A percentile compares a stretch with the other conserved stretches of the same genome.
phyloP scores from a whole-genome alignment of 371 early-diverging fungal genomes.

The Syncephalastrum monosporum region DNA sequence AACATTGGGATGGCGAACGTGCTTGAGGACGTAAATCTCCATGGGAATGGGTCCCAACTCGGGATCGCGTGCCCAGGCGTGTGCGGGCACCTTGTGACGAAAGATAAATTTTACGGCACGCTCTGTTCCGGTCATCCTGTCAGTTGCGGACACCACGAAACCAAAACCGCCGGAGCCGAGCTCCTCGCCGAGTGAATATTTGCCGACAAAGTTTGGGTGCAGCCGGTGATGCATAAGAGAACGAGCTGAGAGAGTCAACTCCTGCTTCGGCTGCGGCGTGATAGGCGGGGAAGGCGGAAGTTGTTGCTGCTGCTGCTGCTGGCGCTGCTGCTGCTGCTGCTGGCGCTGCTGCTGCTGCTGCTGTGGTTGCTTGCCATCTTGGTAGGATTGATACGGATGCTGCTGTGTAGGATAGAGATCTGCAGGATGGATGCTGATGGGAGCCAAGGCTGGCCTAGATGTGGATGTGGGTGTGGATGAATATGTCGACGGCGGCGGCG shows the following conservation, averaged over 20 bases:
- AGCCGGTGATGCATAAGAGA: slow-evolving; percentile 47
- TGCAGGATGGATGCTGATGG: slow-evolving; percentile 19
- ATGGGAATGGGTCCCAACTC: slow-evolving; percentile 68
- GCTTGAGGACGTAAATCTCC: slow-evolving; percentile 73
- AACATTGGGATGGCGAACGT: slow-evolving; percentile 68
- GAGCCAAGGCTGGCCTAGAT: slow-evolving; percentile 18
- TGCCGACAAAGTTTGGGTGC: slow-evolving; percentile 43
- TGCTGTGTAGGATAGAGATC: slow-evolving; percentile 8
- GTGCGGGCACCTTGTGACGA: slow-evolving; percentile 59
- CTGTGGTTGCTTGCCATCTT: neutral
- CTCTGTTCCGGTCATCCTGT: slow-evolving; percentile 47
- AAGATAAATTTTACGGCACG: slow-evolving; percentile 84
- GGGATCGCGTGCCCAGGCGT: slow-evolving; percentile 59
- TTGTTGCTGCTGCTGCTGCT: neutral
- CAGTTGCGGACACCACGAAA: slow-evolving; percentile 65
- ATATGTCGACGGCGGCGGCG: neutral
- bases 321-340: slow-evolving; percentile 5
- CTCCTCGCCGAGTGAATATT: slow-evolving; percentile 63
- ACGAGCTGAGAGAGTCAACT: slow-evolving; percentile 42
- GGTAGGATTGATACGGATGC: neutral
- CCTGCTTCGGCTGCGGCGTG: slow-evolving; percentile 26
- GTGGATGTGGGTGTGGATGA: slow-evolving; percentile 7
- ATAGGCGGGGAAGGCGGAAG: slow-evolving; percentile 27
- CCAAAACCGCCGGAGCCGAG: slow-evolving; percentile 83
- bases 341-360: slow-evolving; percentile 3